Base-by-base conservation (phyloP, 2,329 filamentous ascomycete genomes). In the Xylariaceae sp. region DNA sequence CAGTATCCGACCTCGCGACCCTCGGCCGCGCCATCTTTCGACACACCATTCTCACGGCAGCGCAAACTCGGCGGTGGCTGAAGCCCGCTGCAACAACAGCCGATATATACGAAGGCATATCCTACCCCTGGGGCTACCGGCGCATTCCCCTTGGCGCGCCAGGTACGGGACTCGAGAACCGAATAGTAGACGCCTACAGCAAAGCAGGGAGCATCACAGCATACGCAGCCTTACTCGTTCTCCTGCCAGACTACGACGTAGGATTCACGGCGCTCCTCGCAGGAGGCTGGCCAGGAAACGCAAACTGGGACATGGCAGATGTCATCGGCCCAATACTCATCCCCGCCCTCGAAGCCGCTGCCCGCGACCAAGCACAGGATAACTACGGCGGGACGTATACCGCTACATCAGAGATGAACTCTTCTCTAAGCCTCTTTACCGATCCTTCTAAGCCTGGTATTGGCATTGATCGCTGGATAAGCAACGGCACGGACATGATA, bases 111-210 rank as follows among this genome's bases (percentile, higher is more conserved):
- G 67, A 70, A 11, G 67, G 69, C 1, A 64, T 76, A 1, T 71
- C 73, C 6, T 69, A 69, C 28, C 75, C 75, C 1, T 78, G 75
- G 75, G 75, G 75, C 13, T 69, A 76, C 39, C 63, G 70, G 9
- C 68, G 70, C 38, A 67, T 72, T 54, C 59, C 57, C 12, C 47
- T 67, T 1, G 58, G 45, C 39, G 55, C 16, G 2, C 19, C 45
- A 1, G 50, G 50, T 11, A 46, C 31, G 13, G 51, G 54, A 0
- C 40, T 51, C 4, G 42, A 47, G 31, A 61, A 61, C 52, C 62
- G 64, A 1, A 57, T 66, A 11, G 56, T 68, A 6, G 64, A 67
- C 56, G 56, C 60, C 33, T 66, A 65, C 52, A 59, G 53, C 56
- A 67, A 67, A 42, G 61, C 65, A 3, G 65, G 64, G 28, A 64